Evolutionary conservation across 345 rosid species (phyloP), one percentile per base, ranked within the genome.

Genomic region (Iberis pinnata): DNA sequence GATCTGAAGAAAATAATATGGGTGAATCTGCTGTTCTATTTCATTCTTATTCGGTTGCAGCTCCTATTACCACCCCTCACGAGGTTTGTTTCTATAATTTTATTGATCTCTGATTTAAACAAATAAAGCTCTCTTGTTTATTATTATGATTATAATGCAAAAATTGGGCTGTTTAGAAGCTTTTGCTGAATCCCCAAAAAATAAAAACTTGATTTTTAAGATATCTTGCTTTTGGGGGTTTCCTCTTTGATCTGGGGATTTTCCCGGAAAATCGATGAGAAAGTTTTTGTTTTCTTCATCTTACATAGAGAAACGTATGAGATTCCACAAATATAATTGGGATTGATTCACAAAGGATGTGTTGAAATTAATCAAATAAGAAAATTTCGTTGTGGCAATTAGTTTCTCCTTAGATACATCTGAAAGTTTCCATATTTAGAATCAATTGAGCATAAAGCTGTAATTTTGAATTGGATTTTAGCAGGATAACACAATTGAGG

Each of bases 11-110:
- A 49, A 11, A 29, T 8, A 31, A 14, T 29, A 89, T 90, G 98
- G 96, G 84, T 24, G 98, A 90, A 53, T 71, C 95, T 52, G 69
- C 89, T 55, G 79, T 84, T 75, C 71, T 90, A 49, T 67, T 61
- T 88, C 88, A 87, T 61, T 86, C 98, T 4, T 77, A 80, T 63
- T 78, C 98, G 33, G 83, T 82, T 18, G 50, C 66, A 18, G 51
- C 61, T 37, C 85, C 70, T 64, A 44, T 76, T 27, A 56, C 80
- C 32, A 49, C 82, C 42, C 61, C 49, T 36, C 69, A 75, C 62
- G 84, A 90, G 92, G 98, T 82, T 31, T 31, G 75, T 59, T 18
- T 56, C 37, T 9, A 6, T n/a, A n/a, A n/a, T n/a, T n/a, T n/a
- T n/a, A 4, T 29, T 56, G 12, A 29, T 29, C 33, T 29, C 33